Percentiles rank a stretch among this genome's conserved stretches.
Conservation (phyloP, 1,284 basidiomycete genomes). For the Leccinum subspadiceum region DNA sequence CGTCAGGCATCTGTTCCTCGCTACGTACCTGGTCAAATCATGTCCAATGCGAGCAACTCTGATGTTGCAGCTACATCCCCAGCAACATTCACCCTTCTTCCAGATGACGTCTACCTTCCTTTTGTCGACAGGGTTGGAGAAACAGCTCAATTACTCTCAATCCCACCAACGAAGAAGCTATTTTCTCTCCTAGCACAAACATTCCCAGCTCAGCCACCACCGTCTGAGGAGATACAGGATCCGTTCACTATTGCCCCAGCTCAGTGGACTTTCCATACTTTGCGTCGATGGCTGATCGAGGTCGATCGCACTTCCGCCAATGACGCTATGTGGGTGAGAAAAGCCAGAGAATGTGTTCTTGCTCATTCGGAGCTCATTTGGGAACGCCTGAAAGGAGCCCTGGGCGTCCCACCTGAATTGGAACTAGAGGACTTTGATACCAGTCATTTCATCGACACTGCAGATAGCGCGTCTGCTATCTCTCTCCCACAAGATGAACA, state of each 20-base stretch:
- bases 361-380: constrained; percentile 74
- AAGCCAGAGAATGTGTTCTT: constrained; percentile 64
- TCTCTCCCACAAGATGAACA: constrained; percentile 1
- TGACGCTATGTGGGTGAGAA: constrained; percentile 63
- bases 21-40: constrained; percentile 26
- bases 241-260: constrained; percentile 24
- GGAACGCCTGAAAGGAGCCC: constrained; percentile 76
- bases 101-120: constrained; percentile 68
- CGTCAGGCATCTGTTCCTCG: constrained; percentile 54
- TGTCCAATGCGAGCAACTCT: constrained; percentile 14
- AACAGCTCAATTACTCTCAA: constrained; percentile 58
- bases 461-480: background rate
- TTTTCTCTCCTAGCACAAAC: constrained; percentile 70
- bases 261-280: constrained; percentile 24
- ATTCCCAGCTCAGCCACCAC: constrained; percentile 40
- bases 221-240: constrained; percentile 22
- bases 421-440: constrained; percentile 45
- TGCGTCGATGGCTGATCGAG: constrained; percentile 55
- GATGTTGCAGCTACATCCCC: constrained; percentile 24
- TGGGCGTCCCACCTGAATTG: constrained; percentile 75
- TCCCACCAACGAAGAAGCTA: constrained; percentile 61
- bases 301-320: constrained; percentile 56
- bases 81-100: constrained; percentile 67
- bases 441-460: constrained; percentile 13
- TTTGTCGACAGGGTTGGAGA: constrained; percentile 74